Percentiles rank a stretch among this genome's conserved stretches.
Evolutionary conservation across 2,329 filamentous ascomycete species (phyloP).

Genomic region (Eutypa lata): DNA sequence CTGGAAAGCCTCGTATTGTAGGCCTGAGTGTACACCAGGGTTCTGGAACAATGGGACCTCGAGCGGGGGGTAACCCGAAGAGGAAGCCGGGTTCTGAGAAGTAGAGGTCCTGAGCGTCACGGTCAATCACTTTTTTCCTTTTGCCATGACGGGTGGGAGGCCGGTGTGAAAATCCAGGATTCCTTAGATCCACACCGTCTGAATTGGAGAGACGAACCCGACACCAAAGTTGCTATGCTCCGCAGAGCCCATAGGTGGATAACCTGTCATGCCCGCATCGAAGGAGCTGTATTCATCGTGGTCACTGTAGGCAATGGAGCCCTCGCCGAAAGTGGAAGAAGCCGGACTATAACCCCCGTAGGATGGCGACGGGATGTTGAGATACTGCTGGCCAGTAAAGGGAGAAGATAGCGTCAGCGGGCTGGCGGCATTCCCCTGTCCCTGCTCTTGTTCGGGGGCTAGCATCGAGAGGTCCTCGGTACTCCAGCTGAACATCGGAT

Average conservation of each 20-base stretch:
- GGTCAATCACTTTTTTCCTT: slow-evolving; percentile 53
- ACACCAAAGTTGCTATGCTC: slow-evolving; percentile 44
- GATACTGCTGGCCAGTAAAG: slow-evolving; percentile 53
- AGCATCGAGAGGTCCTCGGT: slow-evolving; percentile 59
- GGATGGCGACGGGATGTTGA: slow-evolving; percentile 61
- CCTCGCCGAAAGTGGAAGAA: slow-evolving; percentile 58
- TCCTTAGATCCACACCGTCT: slow-evolving; percentile 58
- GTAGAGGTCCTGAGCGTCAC: slow-evolving; percentile 46
- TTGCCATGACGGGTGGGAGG: slow-evolving; percentile 33
- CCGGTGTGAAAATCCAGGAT: slow-evolving; percentile 37
- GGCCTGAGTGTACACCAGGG: slow-evolving; percentile 11
- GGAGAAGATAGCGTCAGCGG: slow-evolving; percentile 56
- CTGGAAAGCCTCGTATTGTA: slow-evolving; percentile 34
- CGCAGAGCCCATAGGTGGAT: slow-evolving; percentile 42
- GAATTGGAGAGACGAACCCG: slow-evolving; percentile 63
- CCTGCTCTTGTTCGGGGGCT: slow-evolving; percentile 44
- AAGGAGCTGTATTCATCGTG: slow-evolving; percentile 53
- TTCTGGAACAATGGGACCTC: slow-evolving; percentile 35
- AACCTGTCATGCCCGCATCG: slow-evolving; percentile 43
- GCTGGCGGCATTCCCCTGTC: slow-evolving; percentile 46
- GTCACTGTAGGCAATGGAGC: slow-evolving; percentile 63
- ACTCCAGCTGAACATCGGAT: slow-evolving; percentile 61
- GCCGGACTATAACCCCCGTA: slow-evolving; percentile 60
- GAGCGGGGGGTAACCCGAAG: slow-evolving; percentile 41
- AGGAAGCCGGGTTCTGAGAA: slow-evolving; percentile 32